Conservation (phyloP, 2,329 filamentous ascomycete species). For the Colletotrichum endophyticum region DNA sequence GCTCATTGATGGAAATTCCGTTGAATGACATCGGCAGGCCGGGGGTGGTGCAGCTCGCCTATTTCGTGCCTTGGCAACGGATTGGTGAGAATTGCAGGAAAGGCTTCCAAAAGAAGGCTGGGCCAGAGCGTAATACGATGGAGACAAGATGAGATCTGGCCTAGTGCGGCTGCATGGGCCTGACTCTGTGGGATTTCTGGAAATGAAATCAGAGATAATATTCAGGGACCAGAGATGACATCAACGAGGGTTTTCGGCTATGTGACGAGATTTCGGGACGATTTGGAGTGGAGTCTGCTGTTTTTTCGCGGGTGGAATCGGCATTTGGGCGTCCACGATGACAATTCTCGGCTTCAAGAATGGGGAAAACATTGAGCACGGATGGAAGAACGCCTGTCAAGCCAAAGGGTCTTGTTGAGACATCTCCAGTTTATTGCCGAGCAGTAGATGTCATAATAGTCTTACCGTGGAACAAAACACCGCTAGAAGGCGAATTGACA, state of each 20-base stretch:
- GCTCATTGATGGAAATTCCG: constrained; percentile 14
- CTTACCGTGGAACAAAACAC: neutral
- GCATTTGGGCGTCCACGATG: neutral
- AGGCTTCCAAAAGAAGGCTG: neutral
- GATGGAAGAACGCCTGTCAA: neutral
- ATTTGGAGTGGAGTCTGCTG: constrained; percentile 6
- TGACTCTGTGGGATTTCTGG: neutral
- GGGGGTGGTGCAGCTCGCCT: neutral
- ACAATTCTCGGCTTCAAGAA: neutral
- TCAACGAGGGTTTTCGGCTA: constrained; percentile 22
- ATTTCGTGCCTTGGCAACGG: neutral
- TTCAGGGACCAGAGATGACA: constrained; percentile 9
- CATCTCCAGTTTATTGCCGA: neutral
- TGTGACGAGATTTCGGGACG: constrained; percentile 12
- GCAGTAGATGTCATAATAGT: neutral
- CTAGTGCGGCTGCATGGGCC: neutral
- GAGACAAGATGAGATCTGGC: neutral
- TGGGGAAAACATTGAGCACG: neutral
- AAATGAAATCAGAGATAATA: neutral
- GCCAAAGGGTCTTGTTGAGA: neutral
- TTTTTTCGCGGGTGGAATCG: constrained; percentile 18
- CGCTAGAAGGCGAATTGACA: neutral
- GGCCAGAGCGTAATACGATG: neutral
- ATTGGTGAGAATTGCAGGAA: neutral
- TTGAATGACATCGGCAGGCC: constrained; percentile 1